Base-by-base conservation (phyloP, 2,329 filamentous ascomycete genomes). In the Fusarium concolor region DNA sequence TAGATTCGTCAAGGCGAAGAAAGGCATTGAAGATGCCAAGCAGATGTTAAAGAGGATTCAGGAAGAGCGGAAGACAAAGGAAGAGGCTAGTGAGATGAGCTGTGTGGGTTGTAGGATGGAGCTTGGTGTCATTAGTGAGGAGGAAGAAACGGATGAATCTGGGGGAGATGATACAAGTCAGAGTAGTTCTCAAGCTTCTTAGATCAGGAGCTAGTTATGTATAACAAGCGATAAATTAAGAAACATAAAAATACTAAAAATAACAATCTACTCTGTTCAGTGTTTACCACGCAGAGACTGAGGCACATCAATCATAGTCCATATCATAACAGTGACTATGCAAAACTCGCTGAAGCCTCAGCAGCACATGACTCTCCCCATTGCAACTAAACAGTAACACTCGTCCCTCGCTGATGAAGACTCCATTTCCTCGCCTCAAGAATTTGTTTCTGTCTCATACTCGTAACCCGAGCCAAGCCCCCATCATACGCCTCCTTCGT, bases 351-450 rank as follows among this genome's bases (percentile, higher is more conserved):
- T 22, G 14, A 42, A 24, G 2, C 31, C 11, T 22, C 22, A 18
- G 26, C 33, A 33, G 15, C 15, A 35, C 15, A 18, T 3, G 14
- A 14, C 33, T 44, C 15, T 10, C 24, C n/a, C 26, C 5, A 12
- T n/a, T 31, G 6, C 11, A 20, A 15, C 33, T 56, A 68, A 18
- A 62, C 62, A 41, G 57, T 41, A 2, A 67, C 54, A 37, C 61
- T 51, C 3, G 39, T 31, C 3, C 59, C 58, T 22, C 63, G 67
- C 41, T 68, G 61, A 29, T 62, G 58, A 62, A 74, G 41, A 45
- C 70, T 75, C 62, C 65, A 71, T 18, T 72, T 66, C 39, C 72
- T 72, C 20, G 63, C 60, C 44, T 68, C 68, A 11, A 73, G 51
- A 18, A 72, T 73, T 54, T 73, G 71, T 7, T 68, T 51, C 49